phyloP scores from a whole-genome alignment of 2,329 filamentous ascomycete species.

The Domatiomyces catenatus region DNA sequence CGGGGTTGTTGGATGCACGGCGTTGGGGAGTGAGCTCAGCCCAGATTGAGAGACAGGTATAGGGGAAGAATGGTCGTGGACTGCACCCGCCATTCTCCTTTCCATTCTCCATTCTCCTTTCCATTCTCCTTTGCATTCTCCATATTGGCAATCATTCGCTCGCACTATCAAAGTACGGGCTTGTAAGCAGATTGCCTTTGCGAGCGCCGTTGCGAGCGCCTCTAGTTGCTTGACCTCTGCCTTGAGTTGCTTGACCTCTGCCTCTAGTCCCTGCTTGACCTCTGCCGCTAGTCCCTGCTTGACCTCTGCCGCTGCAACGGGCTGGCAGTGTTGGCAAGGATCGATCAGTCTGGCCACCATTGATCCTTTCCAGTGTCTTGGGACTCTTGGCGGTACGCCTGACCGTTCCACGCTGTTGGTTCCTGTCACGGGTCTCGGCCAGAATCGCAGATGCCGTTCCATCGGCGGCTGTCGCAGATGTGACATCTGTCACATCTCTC shows the following conservation, averaged over 20 bases:
- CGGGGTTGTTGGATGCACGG: conserved; percentile 19
- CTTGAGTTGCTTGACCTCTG: too few species aligned
- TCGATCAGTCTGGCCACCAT: not conserved
- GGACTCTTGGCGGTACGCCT: not conserved
- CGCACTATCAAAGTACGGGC: conserved; percentile 1
- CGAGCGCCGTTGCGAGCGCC: too few species aligned
- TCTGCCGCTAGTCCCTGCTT: too few species aligned
- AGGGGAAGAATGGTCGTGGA: too few species aligned
- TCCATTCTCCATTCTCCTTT: too few species aligned
- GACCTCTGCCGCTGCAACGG: too few species aligned
- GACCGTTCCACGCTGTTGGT: not conserved
- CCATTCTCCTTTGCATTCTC: too few species aligned
- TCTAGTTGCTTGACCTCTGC: not conserved
- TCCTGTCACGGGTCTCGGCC: not conserved
- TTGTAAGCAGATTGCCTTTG: not conserved
- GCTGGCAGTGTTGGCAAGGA: not conserved
- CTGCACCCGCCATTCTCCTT: too few species aligned
- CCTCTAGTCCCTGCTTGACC: too few species aligned
- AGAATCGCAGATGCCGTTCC: not conserved
- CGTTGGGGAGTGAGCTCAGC: conserved; percentile 1
- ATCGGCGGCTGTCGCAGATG: not conserved
- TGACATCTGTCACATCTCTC: too few species aligned
- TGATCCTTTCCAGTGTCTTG: not conserved
- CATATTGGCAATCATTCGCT: not conserved
- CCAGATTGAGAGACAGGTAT: too few species aligned